Evolutionary conservation across 352 stramenopile species (phyloP), one percentile per base, ranked within the genome.

Genomic region (Pythium coloratum): DNA sequence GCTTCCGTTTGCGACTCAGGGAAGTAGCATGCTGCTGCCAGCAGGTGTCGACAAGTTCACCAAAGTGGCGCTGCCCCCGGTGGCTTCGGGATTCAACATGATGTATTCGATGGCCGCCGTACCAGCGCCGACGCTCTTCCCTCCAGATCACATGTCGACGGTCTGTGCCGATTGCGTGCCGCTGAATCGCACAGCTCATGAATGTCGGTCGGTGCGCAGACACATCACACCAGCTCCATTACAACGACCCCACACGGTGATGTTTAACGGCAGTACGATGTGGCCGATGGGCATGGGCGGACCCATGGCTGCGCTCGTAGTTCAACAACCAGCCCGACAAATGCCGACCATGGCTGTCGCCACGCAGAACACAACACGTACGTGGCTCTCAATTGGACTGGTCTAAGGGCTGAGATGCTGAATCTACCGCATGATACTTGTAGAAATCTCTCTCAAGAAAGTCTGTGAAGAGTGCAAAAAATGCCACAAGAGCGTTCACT

Each of bases 381-480:
- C 32, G 57, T 64, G 18, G 16, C 6, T 26, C 16, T 13, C 16
- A 16, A 30, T 18, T 6, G 20, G 13, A 42, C 44, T 46, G 33
- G 10, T 30, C 3, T 12, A 13, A 18, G 12, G 38, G 5, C 16
- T 12, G 4, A n/a, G 38, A 18, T 44, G 18, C 30, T 47, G 16
- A 59, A 6, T 47, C 3, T 12, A 6, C 2, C 16, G 5, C n/a
- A 32, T 61, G 33, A 32, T 32, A 50, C n/a, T 20, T 36, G 9
- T 24, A 54, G 49, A 49, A n/a, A 40, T 61, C 9, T 16, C 62
- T 30, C 86, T 89, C 58, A 87, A 87, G 62, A 75, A 80, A 49
- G 84, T 90, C 72, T 94, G 85, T 33, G 80, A 86, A 59, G 76
- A 85, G 6, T 94, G 85, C 59, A 78, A 81, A 12, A 87, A 89